phyloP scores from a whole-genome alignment of 2,329 filamentous ascomycete genomes.

The Trichophyton equinum region DNA sequence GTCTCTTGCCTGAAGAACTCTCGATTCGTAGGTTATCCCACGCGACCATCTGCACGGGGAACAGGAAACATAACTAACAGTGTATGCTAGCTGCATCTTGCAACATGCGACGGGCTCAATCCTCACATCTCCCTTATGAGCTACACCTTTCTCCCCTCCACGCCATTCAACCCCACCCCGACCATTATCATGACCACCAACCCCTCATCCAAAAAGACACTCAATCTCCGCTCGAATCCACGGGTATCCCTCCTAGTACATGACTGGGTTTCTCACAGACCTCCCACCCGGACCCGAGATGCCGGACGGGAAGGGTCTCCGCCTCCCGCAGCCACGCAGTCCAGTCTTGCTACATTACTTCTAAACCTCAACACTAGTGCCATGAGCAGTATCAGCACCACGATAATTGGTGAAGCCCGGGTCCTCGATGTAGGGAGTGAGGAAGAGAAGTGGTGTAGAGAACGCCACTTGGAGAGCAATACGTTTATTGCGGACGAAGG shows the following conservation, averaged over 20 bases:
- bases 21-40: constrained; percentile 58
- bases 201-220: constrained; percentile 55
- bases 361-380: constrained; percentile 84
- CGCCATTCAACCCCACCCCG: constrained; percentile 55
- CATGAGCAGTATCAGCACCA: constrained; percentile 77
- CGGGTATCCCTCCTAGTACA: constrained; percentile 90
- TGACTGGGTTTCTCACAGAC: constrained; percentile 92
- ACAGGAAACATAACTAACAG: constrained; percentile 1
- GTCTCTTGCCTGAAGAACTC: constrained; percentile 86
- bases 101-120: constrained; percentile 69
- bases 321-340: constrained; percentile 49
- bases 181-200: constrained; percentile 92
- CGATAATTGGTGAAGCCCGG: constrained; percentile 77
- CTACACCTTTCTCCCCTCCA: constrained; percentile 86
- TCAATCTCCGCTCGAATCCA: constrained; percentile 71
- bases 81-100: constrained; percentile 67
- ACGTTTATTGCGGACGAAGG: constrained; percentile 52
- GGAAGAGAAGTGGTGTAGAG: constrained; percentile 73
- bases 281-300: constrained; percentile 53
- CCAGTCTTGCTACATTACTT: constrained; percentile 68
- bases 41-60: constrained; percentile 7
- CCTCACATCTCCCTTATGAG: constrained; percentile 97
- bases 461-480: constrained; percentile 80
- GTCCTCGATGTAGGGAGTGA: constrained; percentile 61
- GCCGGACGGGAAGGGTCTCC: constrained; percentile 50